Base-by-base conservation (phyloP, 139 green algal genomes). In the Chlamydomonas applanata region DNA sequence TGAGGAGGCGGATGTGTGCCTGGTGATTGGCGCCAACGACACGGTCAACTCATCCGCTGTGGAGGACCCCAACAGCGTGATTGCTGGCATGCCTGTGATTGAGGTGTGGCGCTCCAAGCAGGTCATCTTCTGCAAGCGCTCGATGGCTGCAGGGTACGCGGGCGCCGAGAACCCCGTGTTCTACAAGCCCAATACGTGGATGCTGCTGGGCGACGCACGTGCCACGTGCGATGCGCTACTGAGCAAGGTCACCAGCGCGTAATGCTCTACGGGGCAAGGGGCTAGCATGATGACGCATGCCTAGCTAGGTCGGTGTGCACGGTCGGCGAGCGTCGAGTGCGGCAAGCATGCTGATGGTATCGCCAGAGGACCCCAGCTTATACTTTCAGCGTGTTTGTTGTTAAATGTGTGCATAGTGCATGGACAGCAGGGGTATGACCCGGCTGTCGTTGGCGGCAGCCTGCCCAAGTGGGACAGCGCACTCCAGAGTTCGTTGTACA, bases 191-290 rank as follows among this genome's bases (percentile, higher is more conserved):
- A 95, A 95, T 81, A 94, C 89, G 0, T 32, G 52, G 2, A 95
- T 96, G 91, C 79, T 96, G 24, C 84, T 96, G 60, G 91, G 90
- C 29, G 90, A 95, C 63, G 90, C 90, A 71, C 92, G 92, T 66
- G 67, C 24, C 53, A 62, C 53, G 13, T 62, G 53, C 13, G 53
- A 62, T 62, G 53, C 53, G 4, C 53, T 62, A 7, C 53, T 62
- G 13, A 14, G 22, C 53, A 62, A 62, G 40, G 40, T 49, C 7
- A 49, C 7, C 40, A 49, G n/a, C 53, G 13, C 20, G 53, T 29
- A 14, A 62, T 62, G 53, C 53, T 11, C 53, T 62, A 7, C 53
- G 13, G 13, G 53, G 22, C 53, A 62, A 62, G 40, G 40, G 7
- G 11, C 7, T 11, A 49, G 40, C 40, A 49, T 49, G 40, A 11